Evolutionary conservation across 1,284 basidiomycete species (phyloP), one percentile per base, ranked within the genome.

Genomic region (Schizopora paradoxa): DNA sequence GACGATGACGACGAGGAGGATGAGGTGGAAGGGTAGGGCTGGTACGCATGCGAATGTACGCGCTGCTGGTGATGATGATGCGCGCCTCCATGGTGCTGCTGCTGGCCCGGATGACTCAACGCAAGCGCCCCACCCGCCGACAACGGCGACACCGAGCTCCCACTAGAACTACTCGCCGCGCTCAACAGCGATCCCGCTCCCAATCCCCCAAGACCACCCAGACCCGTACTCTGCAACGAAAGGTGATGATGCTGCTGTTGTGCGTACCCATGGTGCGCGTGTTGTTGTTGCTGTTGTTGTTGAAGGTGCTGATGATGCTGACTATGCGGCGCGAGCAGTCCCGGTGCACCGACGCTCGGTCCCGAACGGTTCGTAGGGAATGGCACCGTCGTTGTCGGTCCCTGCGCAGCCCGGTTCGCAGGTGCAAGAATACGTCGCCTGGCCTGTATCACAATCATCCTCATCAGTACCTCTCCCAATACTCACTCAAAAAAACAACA

Each of bases 391-490:
- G 85, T 86, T 1, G 85, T 84, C 1, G 86, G 84, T 6, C 80
- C 79, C 6, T 77, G 74, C 1, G 81, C 77, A 13, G 82, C 76
- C 51, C 81, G 77, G 51, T 86, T 82, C 1, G 83, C 85, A 21
- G 86, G 86, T 3, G 86, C 86, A 48, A 89, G 76, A 58, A 89
- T 89, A 49, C 86, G 79, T 52, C 86, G 77, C 23, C 86, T 76
- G 54, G 86, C 86, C 85, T 88, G 59, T 33, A 50, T 18, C 5
- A 22, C 16, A 16, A 14, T 38, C 6, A 23, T 23, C 16, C 5
- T 10, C 8, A 2, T 36, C 18, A 22, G 10, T 31, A 11, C 13
- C 19, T 22, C 29, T 29, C 23, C 33, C 19, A 40, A 32, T n/a
- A 34, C 40, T 18, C 45, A 45, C 57, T 52, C 39, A 43, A 40